Base-by-base conservation (phyloP, 2,329 filamentous ascomycete species). In the Drechmeria coniospora region DNA sequence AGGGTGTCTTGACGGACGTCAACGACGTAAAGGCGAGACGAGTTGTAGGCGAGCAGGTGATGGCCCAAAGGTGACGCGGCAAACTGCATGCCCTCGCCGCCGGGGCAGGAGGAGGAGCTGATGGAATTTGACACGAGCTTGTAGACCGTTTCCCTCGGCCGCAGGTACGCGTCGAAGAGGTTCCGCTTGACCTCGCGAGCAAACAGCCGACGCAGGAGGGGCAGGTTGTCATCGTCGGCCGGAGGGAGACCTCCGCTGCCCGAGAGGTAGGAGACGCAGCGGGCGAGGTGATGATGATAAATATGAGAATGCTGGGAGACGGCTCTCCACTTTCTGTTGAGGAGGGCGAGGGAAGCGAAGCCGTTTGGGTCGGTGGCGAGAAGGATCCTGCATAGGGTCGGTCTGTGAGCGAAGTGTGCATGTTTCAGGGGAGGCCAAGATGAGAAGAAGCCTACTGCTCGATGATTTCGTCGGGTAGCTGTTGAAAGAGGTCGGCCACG, bases 21-120 rank as follows among this genome's bases (percentile, higher is more conserved):
- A 28, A 92, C 58, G 19, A 92, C 68, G 41, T 86, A 79, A 37
- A 92, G 80, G 32, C 83, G 67, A 9, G 82, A 86, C 21, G 83
- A 92, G 50, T 82, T 92, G 49, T 84, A 80, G 28, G 79, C 82
- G 22, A 92, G 65, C 17, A 92, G 55, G 40, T 76, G 70, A 38
- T 77, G 73, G 3, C 81, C 82, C 29, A 67, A 71, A 5, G 80
- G 73, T 2, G 83, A 92, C 33, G 82, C 71, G 36, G 69, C 74
- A 50, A 92, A 92, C 30, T 82, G 79, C 56, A 92, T 81, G 25
- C 81, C 81, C 50, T 92, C 83, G 18, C 81, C 80, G 19, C 79
- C 78, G 1, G 82, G 83, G 35, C 77, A 78, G 14, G 82, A 82
- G 2, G 79, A 83, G 1, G 81, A 86, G 46, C 79, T 87, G 39